Evolutionary conservation across 345 rosid genomes (phyloP).

Genomic region (Linum lewisii): DNA sequence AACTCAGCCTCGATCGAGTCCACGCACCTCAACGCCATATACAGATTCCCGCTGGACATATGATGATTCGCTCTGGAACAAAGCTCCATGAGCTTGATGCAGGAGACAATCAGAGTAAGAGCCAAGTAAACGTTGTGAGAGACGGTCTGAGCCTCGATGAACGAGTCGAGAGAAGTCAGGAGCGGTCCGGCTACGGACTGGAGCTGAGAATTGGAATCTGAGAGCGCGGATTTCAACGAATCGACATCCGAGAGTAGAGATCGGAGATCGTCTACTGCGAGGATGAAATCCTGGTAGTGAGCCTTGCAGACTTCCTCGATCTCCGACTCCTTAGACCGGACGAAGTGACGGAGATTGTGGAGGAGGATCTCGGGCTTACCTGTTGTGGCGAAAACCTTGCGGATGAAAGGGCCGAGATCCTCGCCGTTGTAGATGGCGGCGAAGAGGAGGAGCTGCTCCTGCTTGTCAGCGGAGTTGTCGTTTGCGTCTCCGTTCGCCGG

Average conservation of each 20-base stretch:
- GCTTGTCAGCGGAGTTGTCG: slow-evolving; percentile 70
- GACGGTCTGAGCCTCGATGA: slow-evolving; percentile 59
- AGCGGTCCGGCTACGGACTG: slow-evolving; percentile 82
- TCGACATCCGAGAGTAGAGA: slow-evolving; percentile 96
- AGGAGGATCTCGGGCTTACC: slow-evolving; percentile 85
- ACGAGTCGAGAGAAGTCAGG: slow-evolving; percentile 59
- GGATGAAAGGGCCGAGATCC: slow-evolving; percentile 81
- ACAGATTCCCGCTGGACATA: slow-evolving; percentile 55
- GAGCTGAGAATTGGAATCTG: slow-evolving; percentile 77
- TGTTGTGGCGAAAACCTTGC: slow-evolving; percentile 64
- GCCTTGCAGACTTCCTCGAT: slow-evolving; percentile 97
- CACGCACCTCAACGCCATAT: slow-evolving; percentile 81
- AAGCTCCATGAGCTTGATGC: slow-evolving; percentile 63
- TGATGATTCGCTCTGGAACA: slow-evolving; percentile 68
- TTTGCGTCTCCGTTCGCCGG: slow-evolving; percentile 34
- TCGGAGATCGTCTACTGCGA: slow-evolving; percentile 95
- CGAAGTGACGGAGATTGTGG: slow-evolving; percentile 76
- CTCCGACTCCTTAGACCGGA: slow-evolving; percentile 88
- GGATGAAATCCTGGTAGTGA: slow-evolving; percentile 93
- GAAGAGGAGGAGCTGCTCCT: slow-evolving; percentile 73
- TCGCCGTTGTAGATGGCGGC: slow-evolving; percentile 90
- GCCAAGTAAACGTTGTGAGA: slow-evolving; percentile 71
- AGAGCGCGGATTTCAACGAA: slow-evolving; percentile 77
- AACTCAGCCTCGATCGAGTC: slow-evolving; percentile 65
- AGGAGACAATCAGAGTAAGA: slow-evolving; percentile 37